Evolutionary conservation across 192 early-diverging fungal species (phyloP), one percentile per base, ranked within the genome.

Genomic region (Backusella sp.): DNA sequence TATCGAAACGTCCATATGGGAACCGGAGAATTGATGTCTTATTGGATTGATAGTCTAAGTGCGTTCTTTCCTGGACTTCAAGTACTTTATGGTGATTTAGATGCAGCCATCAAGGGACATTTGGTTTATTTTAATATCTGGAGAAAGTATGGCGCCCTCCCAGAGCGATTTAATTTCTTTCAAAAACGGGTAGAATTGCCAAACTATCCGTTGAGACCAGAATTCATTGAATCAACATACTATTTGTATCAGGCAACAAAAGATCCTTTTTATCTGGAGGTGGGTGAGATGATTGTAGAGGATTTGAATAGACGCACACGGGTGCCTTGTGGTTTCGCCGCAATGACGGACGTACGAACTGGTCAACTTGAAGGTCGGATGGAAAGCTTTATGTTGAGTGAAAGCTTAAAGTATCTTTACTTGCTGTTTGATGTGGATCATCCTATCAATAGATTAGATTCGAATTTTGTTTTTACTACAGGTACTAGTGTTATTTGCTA

Each of bases 171-270:
- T 77, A 90, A 99, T 75, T 91, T 94, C 82, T 78, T 85, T 49
- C 68, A 85, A 14, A 86, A 90, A 76, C 83, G 83, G 15, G 85
- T 91, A 1, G 88, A 89, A 49, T 90, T 96, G 6, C 72, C 79
- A 9, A 85, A 86, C 37, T 99, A 99, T 74, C 95, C 96, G 3
- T 81, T 98, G 39, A 84, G 97, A 6, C 97, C 97, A 17, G 97
- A 99, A 76, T 94, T 98, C 79, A 87, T 96, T 14, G 97, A 99
- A 82, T 96, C 93, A n/a, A 98, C 93, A 17, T 99, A 98, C 76
- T 91, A 95, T 82, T 78, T 98, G 32, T 98, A 97, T 80, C 87
- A 85, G 68, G 97, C 97, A 3, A 99, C 97, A 0, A 83, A 84
- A 21, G 92, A 99, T 76, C 94, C 92, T 0, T 96, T 94, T 77